These are phyloP conservation scores for Sphagnum magellanicum DNA, from an alignment of 228 moss, liverwort and hornwort genomes.

Conservation along the genomic window DNA sequence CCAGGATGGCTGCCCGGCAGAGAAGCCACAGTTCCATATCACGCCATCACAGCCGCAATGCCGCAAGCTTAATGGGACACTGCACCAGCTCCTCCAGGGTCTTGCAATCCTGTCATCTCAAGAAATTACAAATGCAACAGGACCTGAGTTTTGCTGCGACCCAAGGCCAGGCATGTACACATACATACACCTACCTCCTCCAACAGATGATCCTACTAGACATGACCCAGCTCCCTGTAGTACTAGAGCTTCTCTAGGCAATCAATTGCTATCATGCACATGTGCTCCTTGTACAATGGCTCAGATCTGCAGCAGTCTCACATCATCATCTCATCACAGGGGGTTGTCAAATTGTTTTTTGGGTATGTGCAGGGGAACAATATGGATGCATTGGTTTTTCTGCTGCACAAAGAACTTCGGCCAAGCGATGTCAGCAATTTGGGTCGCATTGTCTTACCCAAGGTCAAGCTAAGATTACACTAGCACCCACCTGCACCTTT, in stretches of 20 bases:
- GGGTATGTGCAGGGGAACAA: constrained; percentile 18
- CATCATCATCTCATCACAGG: neutral
- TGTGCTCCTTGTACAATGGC: neutral
- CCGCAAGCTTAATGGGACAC: constrained; percentile 7
- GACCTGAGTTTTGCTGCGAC: constrained; percentile 7
- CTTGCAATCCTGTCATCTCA: constrained; percentile 12
- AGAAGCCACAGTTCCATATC: constrained; percentile 19
- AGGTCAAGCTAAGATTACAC: constrained; percentile 15
- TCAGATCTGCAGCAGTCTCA: neutral
- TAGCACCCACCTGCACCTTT: too few relatives aligned
- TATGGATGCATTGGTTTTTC: constrained; percentile 28
- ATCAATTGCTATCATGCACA: neutral
- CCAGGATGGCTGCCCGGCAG: constrained; percentile 29
- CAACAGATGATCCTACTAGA: neutral
- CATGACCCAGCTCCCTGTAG: neutral
- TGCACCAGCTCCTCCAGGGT: neutral
- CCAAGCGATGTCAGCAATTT: constrained; percentile 56
- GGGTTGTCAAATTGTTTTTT: neutral
- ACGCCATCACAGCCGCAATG: constrained; percentile 8
- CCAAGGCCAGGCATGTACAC: constrained; percentile 14
- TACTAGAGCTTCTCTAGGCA: neutral
- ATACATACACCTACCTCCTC: neutral
- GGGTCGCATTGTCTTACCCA: constrained; percentile 50
- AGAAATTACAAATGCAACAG: constrained; percentile 6
- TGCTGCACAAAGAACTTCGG: constrained; percentile 41